Evolutionary conservation across 2,329 filamentous ascomycete species (phyloP).

Genomic region (Penicillium sp.): DNA sequence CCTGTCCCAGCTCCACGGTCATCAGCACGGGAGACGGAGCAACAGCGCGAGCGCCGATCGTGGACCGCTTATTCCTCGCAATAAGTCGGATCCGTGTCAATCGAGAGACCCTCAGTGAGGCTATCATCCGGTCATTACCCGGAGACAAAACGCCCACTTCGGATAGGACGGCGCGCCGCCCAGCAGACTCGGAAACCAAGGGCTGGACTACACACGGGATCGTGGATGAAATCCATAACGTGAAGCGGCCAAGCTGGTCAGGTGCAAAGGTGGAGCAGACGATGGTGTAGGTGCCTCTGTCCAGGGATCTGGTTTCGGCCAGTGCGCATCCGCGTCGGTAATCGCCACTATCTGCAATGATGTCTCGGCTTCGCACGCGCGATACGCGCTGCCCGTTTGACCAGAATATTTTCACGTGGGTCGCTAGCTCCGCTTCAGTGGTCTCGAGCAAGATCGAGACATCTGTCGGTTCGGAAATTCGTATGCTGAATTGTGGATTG

Average conservation of each 20-base stretch:
- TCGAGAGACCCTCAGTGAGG: conserved; percentile 50
- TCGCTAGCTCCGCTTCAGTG: conserved; percentile 62
- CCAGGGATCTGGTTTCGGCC: conserved; percentile 60
- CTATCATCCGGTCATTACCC: conserved; percentile 53
- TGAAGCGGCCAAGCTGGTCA: conserved; percentile 71
- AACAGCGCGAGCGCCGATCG: conserved; percentile 38
- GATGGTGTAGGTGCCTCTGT: conserved; percentile 76
- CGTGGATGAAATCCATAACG: conserved; percentile 69
- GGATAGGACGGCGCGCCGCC: conserved; percentile 59
- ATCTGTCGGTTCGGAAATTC: conserved; percentile 55
- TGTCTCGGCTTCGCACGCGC: conserved; percentile 67
- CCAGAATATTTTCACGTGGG: conserved; percentile 84
- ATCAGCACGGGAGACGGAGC: conserved; percentile 60
- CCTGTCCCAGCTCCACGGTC: conserved; percentile 69
- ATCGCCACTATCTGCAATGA: conserved; percentile 80
- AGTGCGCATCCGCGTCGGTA: conserved; percentile 79
- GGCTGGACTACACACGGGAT: conserved; percentile 53
- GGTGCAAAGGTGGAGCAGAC: conserved; percentile 89
- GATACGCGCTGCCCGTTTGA: conserved; percentile 70
- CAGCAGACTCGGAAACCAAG: conserved; percentile 71
- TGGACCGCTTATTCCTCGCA: conserved; percentile 47
- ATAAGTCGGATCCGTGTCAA: conserved; percentile 64
- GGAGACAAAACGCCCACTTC: conserved; percentile 51
- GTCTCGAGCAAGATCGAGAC: conserved; percentile 74
- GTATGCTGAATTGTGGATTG: conserved; percentile 81